Evolutionary conservation across 163 green algal species (phyloP), one percentile per base, ranked within the genome.

Genomic region (Scenedesmus sp.): DNA sequence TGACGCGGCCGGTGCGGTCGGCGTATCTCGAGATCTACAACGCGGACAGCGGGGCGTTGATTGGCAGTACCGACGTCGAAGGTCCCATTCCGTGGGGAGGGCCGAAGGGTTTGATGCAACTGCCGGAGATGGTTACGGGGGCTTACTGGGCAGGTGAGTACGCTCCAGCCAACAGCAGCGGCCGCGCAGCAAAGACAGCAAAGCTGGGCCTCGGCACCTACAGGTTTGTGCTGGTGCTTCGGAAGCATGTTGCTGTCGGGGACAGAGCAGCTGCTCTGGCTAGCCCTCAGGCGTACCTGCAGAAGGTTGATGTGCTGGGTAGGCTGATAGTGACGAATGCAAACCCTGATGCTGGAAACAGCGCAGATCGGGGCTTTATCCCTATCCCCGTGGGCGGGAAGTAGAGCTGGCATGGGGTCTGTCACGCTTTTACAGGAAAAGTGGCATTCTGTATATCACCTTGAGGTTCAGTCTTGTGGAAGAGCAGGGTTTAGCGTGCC

Each of bases 11-110:
- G 4, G 70, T 90, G 46, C 55, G 55, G 54, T 70, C 86, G 6
- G 66, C 52, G 18, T 60, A 54, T 12, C 10, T 90, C 4, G 86
- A 90, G 86, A 57, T 84, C 7, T 90, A 90, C 54, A 55, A 90
- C 52, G 86, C 86, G 18, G 70, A 83, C 54, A 85, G 9, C 67
- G 74, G 74, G 8, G 4, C 10, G 67, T 57, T 84, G 46, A 3
- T 90, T 0, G 86, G 86, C 13, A 66, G 55, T 4, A 90, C 70
- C 56, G 86, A 55, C 4, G 0, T 87, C 12, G 18, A 46, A 3
- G 85, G 85, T 13, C 86, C 67, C 1, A 64, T 90, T 3, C 15
- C 46, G 4, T 90, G 86, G 86, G 46, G 18, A 1, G 86, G 86
- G 7, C 86, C 86, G 1, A 84, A 73, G 55, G 15, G 54, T 1